Evolutionary conservation across 352 stramenopile genomes (phyloP).

Genomic region (Globisporangium mamillatum): DNA sequence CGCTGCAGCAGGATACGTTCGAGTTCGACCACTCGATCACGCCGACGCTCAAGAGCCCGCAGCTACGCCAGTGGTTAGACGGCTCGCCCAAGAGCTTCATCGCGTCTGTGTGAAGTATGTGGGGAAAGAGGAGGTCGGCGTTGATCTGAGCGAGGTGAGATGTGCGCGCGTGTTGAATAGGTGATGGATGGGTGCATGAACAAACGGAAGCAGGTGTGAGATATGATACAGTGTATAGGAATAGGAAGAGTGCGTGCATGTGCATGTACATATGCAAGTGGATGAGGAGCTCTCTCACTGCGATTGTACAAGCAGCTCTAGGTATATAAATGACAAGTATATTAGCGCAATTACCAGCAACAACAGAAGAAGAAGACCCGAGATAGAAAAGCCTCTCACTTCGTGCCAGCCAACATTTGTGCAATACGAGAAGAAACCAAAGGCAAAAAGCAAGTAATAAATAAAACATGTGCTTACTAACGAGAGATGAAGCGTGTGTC

Average conservation of each 20-base stretch:
- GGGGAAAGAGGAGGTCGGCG: background rate
- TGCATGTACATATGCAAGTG: background rate
- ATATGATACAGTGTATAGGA: conserved; percentile 1
- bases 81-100: conserved; percentile 80
- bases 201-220: background rate
- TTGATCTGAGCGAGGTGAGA: background rate
- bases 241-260: background rate
- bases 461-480: background rate
- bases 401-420: too few relatives aligned
- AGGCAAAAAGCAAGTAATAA: background rate
- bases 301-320: background rate
- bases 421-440: background rate
- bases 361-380: background rate
- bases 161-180: background rate
- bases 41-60: conserved; percentile 83
- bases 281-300: background rate
- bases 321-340: background rate
- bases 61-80: conserved; percentile 82
- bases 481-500: background rate
- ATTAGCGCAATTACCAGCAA: background rate
- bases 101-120: conserved; percentile 57
- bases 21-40: conserved; percentile 86
- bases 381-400: background rate
- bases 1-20: conserved; percentile 77
- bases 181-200: background rate